Evolutionary conservation across 1,284 basidiomycete genomes (phyloP).

Genomic region (Cutaneotrichosporon mucoides): DNA sequence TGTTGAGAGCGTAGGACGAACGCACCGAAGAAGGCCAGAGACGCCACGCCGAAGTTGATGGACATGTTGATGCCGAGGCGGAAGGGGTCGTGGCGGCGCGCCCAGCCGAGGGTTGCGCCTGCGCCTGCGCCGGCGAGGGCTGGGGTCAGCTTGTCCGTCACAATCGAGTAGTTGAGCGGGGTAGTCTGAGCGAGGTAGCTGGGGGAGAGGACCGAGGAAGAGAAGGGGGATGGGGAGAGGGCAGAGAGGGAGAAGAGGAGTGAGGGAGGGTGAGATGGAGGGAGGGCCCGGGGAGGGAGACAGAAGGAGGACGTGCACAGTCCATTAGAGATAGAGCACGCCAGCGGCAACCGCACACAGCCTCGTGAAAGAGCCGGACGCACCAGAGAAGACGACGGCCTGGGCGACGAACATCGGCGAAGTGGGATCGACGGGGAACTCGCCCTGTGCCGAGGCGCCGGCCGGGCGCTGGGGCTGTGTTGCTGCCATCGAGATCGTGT

Average conservation of each 20-base stretch:
- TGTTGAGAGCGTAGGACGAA: no score
- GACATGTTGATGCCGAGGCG: slow-evolving; percentile 33
- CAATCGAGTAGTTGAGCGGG: no score
- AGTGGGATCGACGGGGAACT: slow-evolving; percentile 15
- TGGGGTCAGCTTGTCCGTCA: neutral
- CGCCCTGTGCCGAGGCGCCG: neutral
- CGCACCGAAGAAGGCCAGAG: slow-evolving; percentile 43
- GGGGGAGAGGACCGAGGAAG: no score
- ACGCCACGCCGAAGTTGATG: slow-evolving; percentile 36
- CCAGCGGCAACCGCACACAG: no score
- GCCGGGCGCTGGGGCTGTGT: neutral
- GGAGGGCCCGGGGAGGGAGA: no score
- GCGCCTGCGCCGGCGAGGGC: slow-evolving; percentile 30
- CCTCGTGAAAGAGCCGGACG: neutral
- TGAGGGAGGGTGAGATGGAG: no score
- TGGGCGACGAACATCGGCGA: slow-evolving; percentile 22
- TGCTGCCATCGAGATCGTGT: neutral
- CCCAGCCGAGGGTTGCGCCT: slow-evolving; percentile 35
- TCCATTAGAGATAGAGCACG: no score
- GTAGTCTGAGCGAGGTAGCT: no score
- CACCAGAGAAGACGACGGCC: slow-evolving; percentile 9
- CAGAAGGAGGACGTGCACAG: no score
- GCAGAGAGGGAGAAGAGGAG: no score
- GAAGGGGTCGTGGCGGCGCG: slow-evolving; percentile 31
- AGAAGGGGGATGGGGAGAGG: no score